Evolutionary conservation across 768 basidiomycete species (phyloP).

Genomic region (Epithele typhae): DNA sequence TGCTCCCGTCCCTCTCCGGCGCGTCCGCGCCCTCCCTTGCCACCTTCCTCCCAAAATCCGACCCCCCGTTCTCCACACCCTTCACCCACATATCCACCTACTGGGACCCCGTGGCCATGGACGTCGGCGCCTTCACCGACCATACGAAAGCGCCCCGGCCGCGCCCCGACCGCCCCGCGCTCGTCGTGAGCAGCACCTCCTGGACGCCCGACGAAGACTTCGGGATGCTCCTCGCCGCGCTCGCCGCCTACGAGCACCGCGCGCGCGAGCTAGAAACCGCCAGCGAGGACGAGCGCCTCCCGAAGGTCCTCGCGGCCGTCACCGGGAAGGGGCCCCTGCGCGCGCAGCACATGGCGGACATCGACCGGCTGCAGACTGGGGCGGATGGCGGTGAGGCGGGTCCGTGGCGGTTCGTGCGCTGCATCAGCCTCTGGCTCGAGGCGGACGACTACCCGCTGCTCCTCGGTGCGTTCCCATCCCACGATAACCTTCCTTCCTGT

Average conservation of each 20-base stretch:
- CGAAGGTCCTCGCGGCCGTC: conserved; percentile 77
- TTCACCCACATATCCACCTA: conserved; percentile 40
- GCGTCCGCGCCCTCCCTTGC: conserved; percentile 41
- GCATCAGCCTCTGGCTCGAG: conserved; percentile 83
- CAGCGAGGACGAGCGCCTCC: conserved; percentile 35
- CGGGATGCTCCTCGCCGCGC: conserved; percentile 70
- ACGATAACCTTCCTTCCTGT: background rate
- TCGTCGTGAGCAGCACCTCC: conserved; percentile 88
- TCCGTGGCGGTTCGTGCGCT: conserved; percentile 72
- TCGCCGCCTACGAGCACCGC: conserved; percentile 63
- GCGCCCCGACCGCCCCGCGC: conserved; percentile 73
- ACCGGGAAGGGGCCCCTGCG: conserved; percentile 88
- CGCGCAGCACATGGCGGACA: conserved; percentile 66
- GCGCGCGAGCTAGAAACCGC: conserved; percentile 33
- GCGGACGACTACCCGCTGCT: conserved; percentile 86
- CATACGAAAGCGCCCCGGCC: conserved; percentile 38
- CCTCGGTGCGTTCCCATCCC: conserved; percentile 47
- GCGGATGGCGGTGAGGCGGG: conserved; percentile 18
- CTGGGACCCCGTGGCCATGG: background rate
- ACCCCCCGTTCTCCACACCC: conserved; percentile 56
- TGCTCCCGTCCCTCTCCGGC: conserved; percentile 47
- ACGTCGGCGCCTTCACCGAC: conserved; percentile 9
- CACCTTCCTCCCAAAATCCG: conserved; percentile 49
- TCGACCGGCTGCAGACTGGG: conserved; percentile 51
- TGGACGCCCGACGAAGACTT: conserved; percentile 99